phyloP scores from a whole-genome alignment of 148 eudicot genomes.

The Nepenthes mirabilis region DNA sequence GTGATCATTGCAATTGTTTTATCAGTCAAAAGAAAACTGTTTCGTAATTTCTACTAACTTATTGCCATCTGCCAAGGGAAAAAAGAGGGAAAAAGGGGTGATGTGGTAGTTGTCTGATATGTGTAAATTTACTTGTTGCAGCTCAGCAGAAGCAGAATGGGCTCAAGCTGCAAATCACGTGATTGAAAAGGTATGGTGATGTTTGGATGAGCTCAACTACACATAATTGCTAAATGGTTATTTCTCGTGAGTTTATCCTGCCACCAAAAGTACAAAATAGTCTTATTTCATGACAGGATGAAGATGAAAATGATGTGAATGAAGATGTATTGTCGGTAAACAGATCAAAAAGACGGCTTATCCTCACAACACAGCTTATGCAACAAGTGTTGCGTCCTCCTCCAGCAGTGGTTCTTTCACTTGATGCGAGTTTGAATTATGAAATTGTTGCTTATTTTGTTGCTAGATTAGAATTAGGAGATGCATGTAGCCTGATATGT shows the following conservation, averaged over 20 bases:
- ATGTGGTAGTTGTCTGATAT: too few relatives aligned
- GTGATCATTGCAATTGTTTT: too few relatives aligned
- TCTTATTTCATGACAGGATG: slow-evolving; percentile 32
- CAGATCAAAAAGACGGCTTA: slow-evolving; percentile 64
- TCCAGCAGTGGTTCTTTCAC: slow-evolving; percentile 32
- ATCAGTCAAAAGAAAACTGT: too few relatives aligned
- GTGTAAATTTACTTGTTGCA: slow-evolving; percentile 21
- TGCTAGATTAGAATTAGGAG: slow-evolving; percentile 56
- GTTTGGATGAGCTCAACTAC: neutral
- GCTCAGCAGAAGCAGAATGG: slow-evolving; percentile 64
- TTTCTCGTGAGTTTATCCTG: neutral
- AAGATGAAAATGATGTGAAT: slow-evolving; percentile 34
- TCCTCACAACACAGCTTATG: slow-evolving; percentile 66
- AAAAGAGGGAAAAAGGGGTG: too few relatives aligned
- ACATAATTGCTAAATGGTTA: neutral
- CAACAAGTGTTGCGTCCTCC: slow-evolving; percentile 75
- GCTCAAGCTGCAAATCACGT: slow-evolving; percentile 39
- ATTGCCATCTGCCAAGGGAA: too few relatives aligned
- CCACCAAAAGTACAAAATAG: neutral
- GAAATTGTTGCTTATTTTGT: slow-evolving; percentile 41
- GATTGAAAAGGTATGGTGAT: slow-evolving; percentile 48
- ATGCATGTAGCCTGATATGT: slow-evolving; percentile 48
- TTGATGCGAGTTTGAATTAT: slow-evolving; percentile 40
- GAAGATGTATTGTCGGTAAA: slow-evolving; percentile 33
- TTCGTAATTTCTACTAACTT: too few relatives aligned